Evolutionary conservation across 305 asterid species (phyloP).

Genomic region (Plantago coronopus): DNA sequence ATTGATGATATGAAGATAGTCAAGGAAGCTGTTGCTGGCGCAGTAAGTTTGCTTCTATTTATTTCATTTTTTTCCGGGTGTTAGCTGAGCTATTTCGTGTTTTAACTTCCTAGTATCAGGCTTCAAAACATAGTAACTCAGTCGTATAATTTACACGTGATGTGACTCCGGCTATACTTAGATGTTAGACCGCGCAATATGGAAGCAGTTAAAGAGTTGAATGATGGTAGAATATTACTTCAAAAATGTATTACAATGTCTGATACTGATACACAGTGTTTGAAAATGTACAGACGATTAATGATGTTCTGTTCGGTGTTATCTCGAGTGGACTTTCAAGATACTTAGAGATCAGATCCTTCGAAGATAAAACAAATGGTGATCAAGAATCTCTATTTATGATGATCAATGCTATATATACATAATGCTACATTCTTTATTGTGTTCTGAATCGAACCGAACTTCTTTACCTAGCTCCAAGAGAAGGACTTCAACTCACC

Average conservation of each 20-base stretch:
- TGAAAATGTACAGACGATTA: slow-evolving; percentile 56
- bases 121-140: too few species aligned
- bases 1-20: slow-evolving; percentile 73
- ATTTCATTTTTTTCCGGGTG: background rate
- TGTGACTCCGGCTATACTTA: too few species aligned
- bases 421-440: background rate
- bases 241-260: background rate
- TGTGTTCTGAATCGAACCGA: background rate
- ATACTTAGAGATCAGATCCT: slow-evolving; percentile 52
- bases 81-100: too few species aligned
- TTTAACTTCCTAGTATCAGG: too few species aligned
- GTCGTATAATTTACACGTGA: too few species aligned
- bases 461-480: slow-evolving; percentile 25
- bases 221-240: too few species aligned
- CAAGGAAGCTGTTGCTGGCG: slow-evolving; percentile 46
- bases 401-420: too few species aligned
- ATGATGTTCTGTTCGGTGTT: slow-evolving; percentile 76
- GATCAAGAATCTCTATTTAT: too few species aligned
- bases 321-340: slow-evolving; percentile 65
- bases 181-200: too few species aligned
- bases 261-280: background rate
- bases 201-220: too few species aligned
- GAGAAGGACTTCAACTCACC: slow-evolving; percentile 62
- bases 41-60: slow-evolving; percentile 40
- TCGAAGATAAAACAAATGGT: slow-evolving; percentile 38